These are phyloP conservation scores for Neospora caninum DNA, from an alignment of 169 alveolate species.

Conservation along the genomic window DNA sequence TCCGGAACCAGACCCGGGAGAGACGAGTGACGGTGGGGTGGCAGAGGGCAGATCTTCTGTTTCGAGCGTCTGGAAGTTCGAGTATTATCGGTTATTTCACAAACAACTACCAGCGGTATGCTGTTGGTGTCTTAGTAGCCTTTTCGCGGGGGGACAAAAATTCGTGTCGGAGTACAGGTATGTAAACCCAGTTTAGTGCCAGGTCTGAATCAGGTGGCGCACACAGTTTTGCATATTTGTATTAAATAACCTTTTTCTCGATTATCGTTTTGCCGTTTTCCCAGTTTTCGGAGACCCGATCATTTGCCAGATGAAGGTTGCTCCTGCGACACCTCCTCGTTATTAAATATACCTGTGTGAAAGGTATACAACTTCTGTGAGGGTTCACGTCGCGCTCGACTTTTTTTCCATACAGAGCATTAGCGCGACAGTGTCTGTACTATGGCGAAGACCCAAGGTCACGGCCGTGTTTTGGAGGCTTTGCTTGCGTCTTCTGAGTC, in stretches of 20 bases:
- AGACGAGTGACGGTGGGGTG: background rate
- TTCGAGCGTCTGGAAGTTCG: background rate
- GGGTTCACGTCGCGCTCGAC: background rate
- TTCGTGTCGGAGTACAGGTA: background rate
- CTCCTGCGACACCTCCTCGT: background rate
- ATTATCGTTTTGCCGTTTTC: background rate
- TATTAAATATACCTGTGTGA: no score
- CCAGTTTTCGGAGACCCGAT: background rate
- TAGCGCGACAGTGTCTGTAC: background rate
- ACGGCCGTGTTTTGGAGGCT: background rate
- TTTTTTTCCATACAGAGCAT: background rate
- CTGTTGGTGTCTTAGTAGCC: background rate
- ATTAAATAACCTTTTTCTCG: background rate
- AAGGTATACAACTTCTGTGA: no score
- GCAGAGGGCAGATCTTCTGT: background rate
- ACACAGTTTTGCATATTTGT: background rate
- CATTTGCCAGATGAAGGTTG: background rate
- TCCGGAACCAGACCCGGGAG: background rate
- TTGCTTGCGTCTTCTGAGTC: background rate
- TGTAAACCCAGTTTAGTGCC: background rate
- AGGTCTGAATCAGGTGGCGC: background rate
- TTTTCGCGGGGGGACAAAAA: background rate
- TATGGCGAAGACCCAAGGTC: constrained; percentile 8
- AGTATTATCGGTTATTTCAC: background rate
- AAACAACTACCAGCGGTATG: background rate